Evolutionary conservation across 2,329 filamentous ascomycete species (phyloP).

Genomic region (Calycina herbarum): DNA sequence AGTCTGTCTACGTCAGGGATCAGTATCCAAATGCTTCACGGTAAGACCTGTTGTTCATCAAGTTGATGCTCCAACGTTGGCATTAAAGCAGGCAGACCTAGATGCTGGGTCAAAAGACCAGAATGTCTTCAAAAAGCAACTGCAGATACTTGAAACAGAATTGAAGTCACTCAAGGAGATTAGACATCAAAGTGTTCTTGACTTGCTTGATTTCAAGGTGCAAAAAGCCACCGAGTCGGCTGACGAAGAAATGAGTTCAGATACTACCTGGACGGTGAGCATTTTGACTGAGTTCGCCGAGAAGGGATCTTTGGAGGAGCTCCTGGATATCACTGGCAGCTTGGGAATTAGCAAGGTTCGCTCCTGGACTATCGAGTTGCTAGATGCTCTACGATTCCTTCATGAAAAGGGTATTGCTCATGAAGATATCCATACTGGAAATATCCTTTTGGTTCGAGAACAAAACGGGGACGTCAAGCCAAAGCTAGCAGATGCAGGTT

Average conservation of each 20-base stretch:
- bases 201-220: conserved; percentile 82
- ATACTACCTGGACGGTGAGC: conserved; percentile 66
- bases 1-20: conserved; percentile 63
- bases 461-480: conserved; percentile 67
- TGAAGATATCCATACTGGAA: conserved; percentile 76
- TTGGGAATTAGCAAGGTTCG: conserved; percentile 75
- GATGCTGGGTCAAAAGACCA: conserved; percentile 57
- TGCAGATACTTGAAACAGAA: conserved; percentile 74
- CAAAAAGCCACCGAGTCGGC: conserved; percentile 56
- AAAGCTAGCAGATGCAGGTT: conserved; percentile 74
- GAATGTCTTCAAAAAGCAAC: conserved; percentile 69
- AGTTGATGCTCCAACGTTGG: conserved; percentile 58
- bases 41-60: conserved; percentile 65
- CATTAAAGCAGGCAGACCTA: conserved; percentile 71
- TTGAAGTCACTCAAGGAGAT: conserved; percentile 75
- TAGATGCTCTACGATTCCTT: conserved; percentile 84
- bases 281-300: conserved; percentile 76
- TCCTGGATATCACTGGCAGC: conserved; percentile 75
- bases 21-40: conserved; percentile 67
- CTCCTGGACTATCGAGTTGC: conserved; percentile 86
- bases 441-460: conserved; percentile 75
- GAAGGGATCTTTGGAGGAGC: conserved; percentile 78
- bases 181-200: conserved; percentile 73
- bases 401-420: conserved; percentile 84
- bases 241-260: conserved; percentile 44